Percentiles rank a stretch among this genome's conserved stretches.
Conservation (phyloP, 2,329 filamentous ascomycete genomes). For the Grosmannia serpens region DNA sequence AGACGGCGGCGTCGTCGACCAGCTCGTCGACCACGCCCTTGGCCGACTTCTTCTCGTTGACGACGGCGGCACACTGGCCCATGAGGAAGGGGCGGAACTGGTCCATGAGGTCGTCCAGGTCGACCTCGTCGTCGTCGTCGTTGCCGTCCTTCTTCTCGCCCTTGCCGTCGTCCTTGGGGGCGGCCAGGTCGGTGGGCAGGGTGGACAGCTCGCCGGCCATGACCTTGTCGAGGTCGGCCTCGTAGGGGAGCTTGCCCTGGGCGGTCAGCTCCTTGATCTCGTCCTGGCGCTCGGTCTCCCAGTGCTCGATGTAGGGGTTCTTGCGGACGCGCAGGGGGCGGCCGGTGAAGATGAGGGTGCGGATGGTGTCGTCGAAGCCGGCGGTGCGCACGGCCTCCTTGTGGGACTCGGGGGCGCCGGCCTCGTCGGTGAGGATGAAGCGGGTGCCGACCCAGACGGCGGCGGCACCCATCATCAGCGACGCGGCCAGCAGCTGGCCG, state of each 20-base stretch:
- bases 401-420: conserved; percentile 83
- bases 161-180: background rate
- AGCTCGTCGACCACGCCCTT: conserved; percentile 93
- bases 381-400: conserved; percentile 91
- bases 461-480: conserved; percentile 83
- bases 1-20: conserved; percentile 65
- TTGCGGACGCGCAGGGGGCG: conserved; percentile 86
- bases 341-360: conserved; percentile 97
- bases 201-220: conserved; percentile 51
- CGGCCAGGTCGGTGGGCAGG: conserved; percentile 37
- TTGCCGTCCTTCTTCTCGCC: conserved; percentile 49
- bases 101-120: conserved; percentile 80
- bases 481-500: conserved; percentile 77
- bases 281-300: conserved; percentile 79
- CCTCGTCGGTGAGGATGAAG: conserved; percentile 89
- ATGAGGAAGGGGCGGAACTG: conserved; percentile 86
- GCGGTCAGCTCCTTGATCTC: conserved; percentile 89
- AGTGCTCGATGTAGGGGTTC: conserved; percentile 89
- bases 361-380: conserved; percentile 88
- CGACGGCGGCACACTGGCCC: conserved; percentile 92
- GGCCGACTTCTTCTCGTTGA: conserved; percentile 83
- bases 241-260: conserved; percentile 87
- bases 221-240: conserved; percentile 84
- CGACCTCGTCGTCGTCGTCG: conserved; percentile 54
- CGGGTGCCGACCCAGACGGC: conserved; percentile 96